phyloP scores from a whole-genome alignment of 2,329 filamentous ascomycete species.

The Neonectria sp. region DNA sequence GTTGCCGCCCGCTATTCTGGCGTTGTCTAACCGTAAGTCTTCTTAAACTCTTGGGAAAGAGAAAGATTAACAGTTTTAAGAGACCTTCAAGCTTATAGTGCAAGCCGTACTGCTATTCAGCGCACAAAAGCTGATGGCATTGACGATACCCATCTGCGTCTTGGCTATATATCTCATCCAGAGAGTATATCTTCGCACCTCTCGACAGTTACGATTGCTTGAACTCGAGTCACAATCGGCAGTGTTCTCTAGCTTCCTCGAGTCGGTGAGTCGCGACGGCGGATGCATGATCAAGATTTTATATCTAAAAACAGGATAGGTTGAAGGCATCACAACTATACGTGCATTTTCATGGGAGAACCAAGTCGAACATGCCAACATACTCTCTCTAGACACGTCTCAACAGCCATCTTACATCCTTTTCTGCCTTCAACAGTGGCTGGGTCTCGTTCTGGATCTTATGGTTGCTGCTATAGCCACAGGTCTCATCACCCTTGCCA shows the following conservation, averaged over 20 bases:
- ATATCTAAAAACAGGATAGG: neutral
- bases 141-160: neutral
- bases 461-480: neutral
- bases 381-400: neutral
- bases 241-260: neutral
- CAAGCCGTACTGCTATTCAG: neutral
- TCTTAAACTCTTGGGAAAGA: too few species aligned
- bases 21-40: too few species aligned
- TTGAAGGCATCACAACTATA: neutral
- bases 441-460: neutral
- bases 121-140: neutral
- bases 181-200: neutral
- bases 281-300: too few species aligned
- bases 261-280: neutral
- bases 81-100: neutral
- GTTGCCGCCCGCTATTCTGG: too few species aligned
- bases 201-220: neutral
- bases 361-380: neutral
- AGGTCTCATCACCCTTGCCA: neutral
- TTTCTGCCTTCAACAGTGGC: neutral
- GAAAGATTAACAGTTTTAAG: too few species aligned
- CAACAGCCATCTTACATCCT: neutral
- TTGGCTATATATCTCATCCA: neutral
- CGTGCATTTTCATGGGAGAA: neutral
- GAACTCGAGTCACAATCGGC: neutral